Conservation (phyloP, 352 stramenopile genomes). For the Phytophthora podocarpi region DNA sequence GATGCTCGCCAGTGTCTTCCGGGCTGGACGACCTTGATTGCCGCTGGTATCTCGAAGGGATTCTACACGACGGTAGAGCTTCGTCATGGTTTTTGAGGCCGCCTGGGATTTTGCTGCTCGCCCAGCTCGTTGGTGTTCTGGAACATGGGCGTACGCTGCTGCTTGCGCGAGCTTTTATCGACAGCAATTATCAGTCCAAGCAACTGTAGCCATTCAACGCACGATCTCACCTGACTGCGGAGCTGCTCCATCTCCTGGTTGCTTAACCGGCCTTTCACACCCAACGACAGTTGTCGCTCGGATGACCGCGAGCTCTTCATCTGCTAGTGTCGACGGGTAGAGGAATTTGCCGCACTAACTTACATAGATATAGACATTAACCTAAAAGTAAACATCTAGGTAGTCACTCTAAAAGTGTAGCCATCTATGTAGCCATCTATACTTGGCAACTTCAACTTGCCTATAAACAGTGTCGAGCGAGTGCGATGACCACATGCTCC, state of each 20-base stretch:
- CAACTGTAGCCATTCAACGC: slow-evolving; percentile 30
- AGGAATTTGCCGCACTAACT: no score
- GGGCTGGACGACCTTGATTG: slow-evolving; percentile 24
- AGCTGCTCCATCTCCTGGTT: slow-evolving; percentile 79
- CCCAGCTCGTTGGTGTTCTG: slow-evolving; percentile 20
- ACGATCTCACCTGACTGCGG: slow-evolving; percentile 27
- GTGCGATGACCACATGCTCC: slow-evolving; percentile 11
- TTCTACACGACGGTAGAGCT: slow-evolving; percentile 51
- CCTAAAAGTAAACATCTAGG: no score
- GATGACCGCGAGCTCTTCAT: slow-evolving; percentile 11
- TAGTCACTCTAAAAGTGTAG: slow-evolving; percentile 7
- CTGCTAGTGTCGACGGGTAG: no score
- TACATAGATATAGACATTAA: no score
- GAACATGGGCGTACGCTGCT: slow-evolving; percentile 59
- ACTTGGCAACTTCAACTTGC: slow-evolving; percentile 24
- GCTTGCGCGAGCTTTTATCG: slow-evolving; percentile 62
- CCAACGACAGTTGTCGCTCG: slow-evolving; percentile 28
- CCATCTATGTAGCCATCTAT: slow-evolving; percentile 37
- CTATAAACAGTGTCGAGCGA: slow-evolving; percentile 23
- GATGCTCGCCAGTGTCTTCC: slow-evolving; percentile 70
- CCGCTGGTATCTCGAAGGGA: not conserved
- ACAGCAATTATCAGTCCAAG: not conserved
- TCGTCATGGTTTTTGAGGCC: slow-evolving; percentile 59
- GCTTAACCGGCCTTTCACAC: slow-evolving; percentile 56
- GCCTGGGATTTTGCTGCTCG: slow-evolving; percentile 15